Conservation (phyloP, 495 filamentous ascomycete species). For the Darksidea phi region DNA sequence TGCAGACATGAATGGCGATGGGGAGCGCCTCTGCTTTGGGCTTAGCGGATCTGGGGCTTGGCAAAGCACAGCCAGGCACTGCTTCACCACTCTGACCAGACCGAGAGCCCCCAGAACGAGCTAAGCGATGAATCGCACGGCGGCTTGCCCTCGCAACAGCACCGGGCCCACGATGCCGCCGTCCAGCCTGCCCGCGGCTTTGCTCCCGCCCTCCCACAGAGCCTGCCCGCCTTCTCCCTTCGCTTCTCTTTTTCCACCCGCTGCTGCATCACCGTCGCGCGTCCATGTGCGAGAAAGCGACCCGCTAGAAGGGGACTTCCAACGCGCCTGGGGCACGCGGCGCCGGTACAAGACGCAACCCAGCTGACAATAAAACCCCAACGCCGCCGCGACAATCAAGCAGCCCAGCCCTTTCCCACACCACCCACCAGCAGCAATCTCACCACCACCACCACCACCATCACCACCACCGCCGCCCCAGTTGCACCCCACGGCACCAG, state of each 20-base stretch:
- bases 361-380: conserved; percentile 30
- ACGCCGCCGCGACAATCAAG: neutral
- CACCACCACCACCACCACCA: conserved; percentile 7
- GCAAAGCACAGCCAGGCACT: neutral
- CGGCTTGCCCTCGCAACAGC: neutral
- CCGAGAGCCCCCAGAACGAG: too few relatives aligned
- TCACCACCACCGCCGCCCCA: neutral
- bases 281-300: neutral
- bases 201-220: neutral
- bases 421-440: neutral
- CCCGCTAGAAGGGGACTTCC: neutral
- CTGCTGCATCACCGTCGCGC: conserved; percentile 1
- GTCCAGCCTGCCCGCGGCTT: neutral
- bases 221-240: neutral
- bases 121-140: neutral
- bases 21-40: neutral
- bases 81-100: neutral
- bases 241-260: neutral
- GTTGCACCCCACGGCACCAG: neutral
- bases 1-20: neutral
- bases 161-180: too few relatives aligned
- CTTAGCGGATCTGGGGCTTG: neutral
- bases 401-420: neutral
- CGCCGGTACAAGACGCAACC: conserved; percentile 1
- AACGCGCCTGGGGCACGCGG: conserved; percentile 7